phyloP scores from a whole-genome alignment of 2,329 filamentous ascomycete species.

The Canariomyces notabilis region DNA sequence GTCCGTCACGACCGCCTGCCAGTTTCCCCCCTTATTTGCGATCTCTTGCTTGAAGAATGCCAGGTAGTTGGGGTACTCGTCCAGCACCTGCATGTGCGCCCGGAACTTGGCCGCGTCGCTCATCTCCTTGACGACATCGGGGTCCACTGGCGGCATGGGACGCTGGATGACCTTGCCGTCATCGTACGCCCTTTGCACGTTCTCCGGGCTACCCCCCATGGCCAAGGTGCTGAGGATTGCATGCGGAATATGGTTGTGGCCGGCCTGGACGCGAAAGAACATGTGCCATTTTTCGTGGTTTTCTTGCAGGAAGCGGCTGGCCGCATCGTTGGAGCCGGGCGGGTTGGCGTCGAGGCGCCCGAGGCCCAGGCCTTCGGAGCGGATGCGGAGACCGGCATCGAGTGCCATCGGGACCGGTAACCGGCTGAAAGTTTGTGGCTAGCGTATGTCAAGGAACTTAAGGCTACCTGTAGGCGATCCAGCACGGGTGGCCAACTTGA shows the following conservation, averaged over 20 bases:
- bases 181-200: slow-evolving; percentile 27
- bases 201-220: slow-evolving; percentile 26
- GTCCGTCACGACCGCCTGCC: slow-evolving; percentile 49
- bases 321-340: too few relatives aligned
- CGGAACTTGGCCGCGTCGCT: slow-evolving; percentile 23
- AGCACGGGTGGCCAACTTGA: too few relatives aligned
- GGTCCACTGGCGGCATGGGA: slow-evolving; percentile 23
- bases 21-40: slow-evolving; percentile 50
- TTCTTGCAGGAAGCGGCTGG: slow-evolving; percentile 23
- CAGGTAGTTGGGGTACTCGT: slow-evolving; percentile 54
- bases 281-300: slow-evolving; percentile 31
- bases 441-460: too few relatives aligned
- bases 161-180: slow-evolving; percentile 26
- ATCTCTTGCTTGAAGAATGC: slow-evolving; percentile 60
- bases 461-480: too few relatives aligned
- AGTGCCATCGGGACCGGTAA: too few relatives aligned
- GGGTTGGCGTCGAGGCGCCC: too few relatives aligned
- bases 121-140: slow-evolving; percentile 17
- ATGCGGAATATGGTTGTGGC: slow-evolving; percentile 32
- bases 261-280: slow-evolving; percentile 27
- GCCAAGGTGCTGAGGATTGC: slow-evolving; percentile 28
- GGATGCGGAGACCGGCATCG: too few relatives aligned
- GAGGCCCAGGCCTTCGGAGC: too few relatives aligned
- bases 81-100: slow-evolving; percentile 11
- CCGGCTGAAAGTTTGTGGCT: too few relatives aligned